Evolutionary conservation across 306 rosid genomes (phyloP).

Genomic region (Pueraria montana): DNA sequence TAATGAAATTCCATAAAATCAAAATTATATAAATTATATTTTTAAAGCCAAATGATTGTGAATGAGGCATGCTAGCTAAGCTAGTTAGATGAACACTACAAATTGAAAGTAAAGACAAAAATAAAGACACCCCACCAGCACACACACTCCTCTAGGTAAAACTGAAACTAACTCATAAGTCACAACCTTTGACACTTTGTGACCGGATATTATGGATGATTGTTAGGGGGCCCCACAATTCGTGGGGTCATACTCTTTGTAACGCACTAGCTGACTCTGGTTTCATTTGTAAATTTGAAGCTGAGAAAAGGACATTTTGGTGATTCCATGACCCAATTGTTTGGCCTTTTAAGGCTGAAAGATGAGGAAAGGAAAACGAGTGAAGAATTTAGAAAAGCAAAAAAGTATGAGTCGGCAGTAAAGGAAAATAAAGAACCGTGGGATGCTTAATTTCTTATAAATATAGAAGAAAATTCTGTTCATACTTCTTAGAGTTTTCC

Average conservation of each 20-base stretch:
- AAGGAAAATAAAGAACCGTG: constrained; percentile 36
- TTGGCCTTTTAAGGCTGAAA: constrained; percentile 13
- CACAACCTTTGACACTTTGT: neutral
- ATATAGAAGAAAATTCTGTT: neutral
- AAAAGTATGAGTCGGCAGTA: constrained; percentile 19
- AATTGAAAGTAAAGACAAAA: neutral
- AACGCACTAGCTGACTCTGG: neutral
- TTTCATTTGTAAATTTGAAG: constrained; percentile 26
- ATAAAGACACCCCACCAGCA: neutral
- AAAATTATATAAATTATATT: neutral
- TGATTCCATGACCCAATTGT: neutral
- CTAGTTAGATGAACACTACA: constrained; percentile 3
- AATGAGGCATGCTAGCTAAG: neutral
- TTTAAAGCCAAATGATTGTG: neutral
- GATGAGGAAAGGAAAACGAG: constrained; percentile 24
- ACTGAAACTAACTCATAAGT: constrained; percentile 34
- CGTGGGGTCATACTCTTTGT: constrained; percentile 34
- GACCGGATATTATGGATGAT: constrained; percentile 36
- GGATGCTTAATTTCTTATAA: constrained; percentile 7
- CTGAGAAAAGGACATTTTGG: constrained; percentile 22
- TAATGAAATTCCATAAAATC: neutral
- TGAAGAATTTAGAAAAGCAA: constrained; percentile 49
- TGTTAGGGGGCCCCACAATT: constrained; percentile 22
- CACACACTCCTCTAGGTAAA: constrained; percentile 35
- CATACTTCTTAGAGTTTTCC: neutral